phyloP scores from a whole-genome alignment of 1,284 basidiomycete species.

The Apiotrichum sp. region DNA sequence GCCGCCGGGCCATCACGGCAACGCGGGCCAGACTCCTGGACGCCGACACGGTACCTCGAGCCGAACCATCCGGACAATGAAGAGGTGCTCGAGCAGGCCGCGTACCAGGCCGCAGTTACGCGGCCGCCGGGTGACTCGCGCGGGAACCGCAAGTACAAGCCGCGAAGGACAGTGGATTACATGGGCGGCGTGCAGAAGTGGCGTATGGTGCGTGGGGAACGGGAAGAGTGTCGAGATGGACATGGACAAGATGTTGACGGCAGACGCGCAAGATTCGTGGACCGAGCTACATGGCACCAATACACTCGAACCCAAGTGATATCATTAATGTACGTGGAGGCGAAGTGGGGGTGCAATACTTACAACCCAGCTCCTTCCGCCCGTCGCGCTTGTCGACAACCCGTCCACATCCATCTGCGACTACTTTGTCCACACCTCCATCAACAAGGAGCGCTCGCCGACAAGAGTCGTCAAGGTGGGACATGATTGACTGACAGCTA shows the following conservation, averaged over 20 bases:
- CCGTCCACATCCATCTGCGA: constrained; percentile 86
- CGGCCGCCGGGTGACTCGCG: constrained; percentile 48
- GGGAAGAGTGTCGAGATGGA: no score
- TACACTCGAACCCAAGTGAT: constrained; percentile 74
- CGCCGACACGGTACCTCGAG: constrained; percentile 50
- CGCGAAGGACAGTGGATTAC: constrained; percentile 89
- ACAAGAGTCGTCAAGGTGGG: constrained; percentile 79
- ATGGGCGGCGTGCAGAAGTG: constrained; percentile 79
- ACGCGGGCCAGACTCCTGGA: constrained; percentile 45
- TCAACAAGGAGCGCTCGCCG: constrained; percentile 95
- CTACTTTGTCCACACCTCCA: constrained; percentile 94
- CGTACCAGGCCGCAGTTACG: constrained; percentile 63
- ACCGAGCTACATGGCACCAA: constrained; percentile 60
- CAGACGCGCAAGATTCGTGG: constrained; percentile 60
- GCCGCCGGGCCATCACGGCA: constrained; percentile 27
- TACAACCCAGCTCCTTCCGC: constrained; percentile 68
- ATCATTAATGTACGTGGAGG: constrained; percentile 64
- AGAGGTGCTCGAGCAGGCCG: constrained; percentile 65
- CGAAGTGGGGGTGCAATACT: no score
- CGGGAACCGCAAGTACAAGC: constrained; percentile 79
- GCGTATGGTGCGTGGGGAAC: constrained; percentile 58
- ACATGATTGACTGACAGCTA: no score
- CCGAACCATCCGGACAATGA: constrained; percentile 63
- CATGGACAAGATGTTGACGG: no score
- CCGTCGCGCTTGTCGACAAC: constrained; percentile 82